Evolutionary conservation across 129 eudicot genomes (phyloP).

Genomic region (Solidago caesia): DNA sequence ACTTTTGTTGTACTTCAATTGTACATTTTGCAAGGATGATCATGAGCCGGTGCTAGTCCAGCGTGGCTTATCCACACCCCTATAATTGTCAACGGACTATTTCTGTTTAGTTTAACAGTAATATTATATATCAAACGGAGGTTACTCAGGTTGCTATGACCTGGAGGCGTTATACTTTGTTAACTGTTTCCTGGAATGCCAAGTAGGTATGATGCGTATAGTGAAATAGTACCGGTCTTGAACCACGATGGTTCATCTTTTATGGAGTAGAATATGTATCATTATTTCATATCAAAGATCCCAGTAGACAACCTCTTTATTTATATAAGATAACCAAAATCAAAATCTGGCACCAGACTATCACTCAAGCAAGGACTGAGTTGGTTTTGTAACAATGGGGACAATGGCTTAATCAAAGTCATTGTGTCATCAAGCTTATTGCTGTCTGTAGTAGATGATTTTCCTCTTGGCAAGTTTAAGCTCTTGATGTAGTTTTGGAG

Average conservation of each 20-base stretch:
- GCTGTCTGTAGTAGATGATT: conserved; percentile 18
- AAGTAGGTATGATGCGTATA: neutral
- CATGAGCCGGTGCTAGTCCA: neutral
- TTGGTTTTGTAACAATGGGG: neutral
- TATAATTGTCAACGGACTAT: neutral
- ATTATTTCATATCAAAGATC: neutral
- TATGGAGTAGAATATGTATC: neutral
- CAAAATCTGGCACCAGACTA: conserved; percentile 34
- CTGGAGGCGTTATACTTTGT: neutral
- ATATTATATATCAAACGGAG: neutral
- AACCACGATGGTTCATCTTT: conserved; percentile 18
- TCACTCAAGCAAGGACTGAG: conserved; percentile 29
- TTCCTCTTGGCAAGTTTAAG: conserved; percentile 36
- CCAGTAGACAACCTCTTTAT: conserved; percentile 12
- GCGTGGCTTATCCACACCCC: too few species aligned
- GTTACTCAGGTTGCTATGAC: neutral
- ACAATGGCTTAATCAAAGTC: neutral
- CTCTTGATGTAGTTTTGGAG: conserved; percentile 65
- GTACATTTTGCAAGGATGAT: neutral
- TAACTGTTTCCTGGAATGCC: neutral
- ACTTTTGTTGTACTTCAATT: neutral
- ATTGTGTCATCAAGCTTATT: conserved; percentile 5
- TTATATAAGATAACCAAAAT: conserved; percentile 9
- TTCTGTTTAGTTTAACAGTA: neutral
- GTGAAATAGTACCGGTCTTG: neutral